Evolutionary conservation across 2,329 filamentous ascomycete species (phyloP), one percentile per base, ranked within the genome.

Genomic region (Trichoderma sp.): DNA sequence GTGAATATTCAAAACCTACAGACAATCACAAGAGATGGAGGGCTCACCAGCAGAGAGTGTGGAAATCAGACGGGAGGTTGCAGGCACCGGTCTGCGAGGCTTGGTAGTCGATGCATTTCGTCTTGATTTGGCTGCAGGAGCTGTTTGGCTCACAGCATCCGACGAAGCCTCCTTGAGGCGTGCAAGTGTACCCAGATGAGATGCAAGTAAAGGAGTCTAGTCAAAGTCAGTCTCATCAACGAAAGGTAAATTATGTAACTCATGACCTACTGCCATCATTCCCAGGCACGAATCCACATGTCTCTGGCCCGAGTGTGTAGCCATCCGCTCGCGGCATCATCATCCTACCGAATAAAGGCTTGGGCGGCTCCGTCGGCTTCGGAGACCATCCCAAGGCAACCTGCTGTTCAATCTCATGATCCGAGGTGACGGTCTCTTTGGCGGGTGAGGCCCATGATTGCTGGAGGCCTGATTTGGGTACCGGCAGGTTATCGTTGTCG

Each of bases 21-120:
- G 55, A 68, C 29, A 60, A 5, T 27, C 1, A 14, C n/a, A 29
- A 16, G 19, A 6, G n/a, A 62, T 19, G 35, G 7, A 24, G 37
- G 53, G 58, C 74, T 59, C 73, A 80, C 79, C 79, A 80, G 75
- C 79, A 80, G 19, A 80, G 71, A 3, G 78, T 80, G 59, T 79
- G 77, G 35, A 72, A 77, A 59, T 79, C 76, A 4, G 72, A 69
- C 4, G 74, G 71, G 10, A 75, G 70, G 29, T 75, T 68, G 60
- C 78, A 80, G 8, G 68, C 62, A 5, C 75, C 75, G 3, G 70
- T 66, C 2, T 58, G n/a, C 21, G 75, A 76, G n/a, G 71, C 71
- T 5, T 64, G 52, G 52, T 76, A 79, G 73, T 77, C 72, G 64
- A 80, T 72, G 40, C 79, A 80, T 3, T 71, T 72, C 16, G 78